Evolutionary conservation across 2,329 filamentous ascomycete species (phyloP).

Genomic region (Amesomyces nigricolor): DNA sequence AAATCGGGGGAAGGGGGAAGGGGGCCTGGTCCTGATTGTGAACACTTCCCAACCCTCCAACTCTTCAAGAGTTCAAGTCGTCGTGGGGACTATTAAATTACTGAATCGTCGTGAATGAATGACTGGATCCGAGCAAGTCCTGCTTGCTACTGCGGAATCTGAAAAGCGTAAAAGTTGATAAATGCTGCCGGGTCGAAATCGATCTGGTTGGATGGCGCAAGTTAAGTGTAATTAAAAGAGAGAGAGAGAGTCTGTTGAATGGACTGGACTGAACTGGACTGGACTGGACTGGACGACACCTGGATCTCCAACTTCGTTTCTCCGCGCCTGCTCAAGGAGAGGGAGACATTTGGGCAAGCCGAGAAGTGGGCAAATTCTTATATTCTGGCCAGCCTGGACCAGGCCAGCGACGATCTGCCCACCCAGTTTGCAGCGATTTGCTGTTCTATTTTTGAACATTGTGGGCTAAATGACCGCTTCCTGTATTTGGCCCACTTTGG

Average conservation of each 20-base stretch:
- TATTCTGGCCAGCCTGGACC: constrained; percentile 45
- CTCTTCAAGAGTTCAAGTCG: constrained; percentile 20
- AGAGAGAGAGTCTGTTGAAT: constrained; percentile 32
- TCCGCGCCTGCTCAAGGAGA: constrained; percentile 38
- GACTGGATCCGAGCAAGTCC: constrained; percentile 54
- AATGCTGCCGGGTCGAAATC: constrained; percentile 20
- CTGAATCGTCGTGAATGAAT: constrained; percentile 37
- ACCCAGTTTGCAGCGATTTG: constrained; percentile 16
- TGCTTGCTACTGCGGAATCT: constrained; percentile 47
- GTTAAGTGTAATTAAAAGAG: constrained; percentile 32
- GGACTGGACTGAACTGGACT: constrained; percentile 34
- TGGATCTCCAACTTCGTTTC: constrained; percentile 37
- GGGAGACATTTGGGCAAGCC: constrained; percentile 37
- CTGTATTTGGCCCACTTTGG: constrained; percentile 33
- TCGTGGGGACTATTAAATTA: constrained; percentile 27
- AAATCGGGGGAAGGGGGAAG: constrained; percentile 4
- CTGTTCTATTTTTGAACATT: constrained; percentile 42
- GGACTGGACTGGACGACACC: constrained; percentile 44
- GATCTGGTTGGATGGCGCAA: constrained; percentile 30
- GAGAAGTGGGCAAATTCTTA: constrained; percentile 50
- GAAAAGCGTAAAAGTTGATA: constrained; percentile 17
- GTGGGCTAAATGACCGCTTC: constrained; percentile 38
- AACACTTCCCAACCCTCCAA: constrained; percentile 30
- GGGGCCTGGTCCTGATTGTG: constrained; percentile 13
- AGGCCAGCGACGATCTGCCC: constrained; percentile 14